Conservation (phyloP, 23 red algal genomes). For the Gracilaria gracilis region DNA sequence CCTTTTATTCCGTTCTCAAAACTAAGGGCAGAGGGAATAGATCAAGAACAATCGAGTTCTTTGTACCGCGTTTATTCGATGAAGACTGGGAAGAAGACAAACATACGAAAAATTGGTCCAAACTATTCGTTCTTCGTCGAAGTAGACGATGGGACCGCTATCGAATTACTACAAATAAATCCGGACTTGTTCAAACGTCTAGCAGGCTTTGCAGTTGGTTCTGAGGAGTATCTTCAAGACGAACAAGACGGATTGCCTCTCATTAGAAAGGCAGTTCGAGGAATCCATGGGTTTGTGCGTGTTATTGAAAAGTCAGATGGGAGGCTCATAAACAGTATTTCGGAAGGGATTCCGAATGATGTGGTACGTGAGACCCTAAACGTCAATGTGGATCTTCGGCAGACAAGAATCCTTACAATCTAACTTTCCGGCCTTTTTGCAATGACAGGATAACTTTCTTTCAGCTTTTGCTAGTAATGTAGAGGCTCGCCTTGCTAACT, state of each 20-base stretch:
- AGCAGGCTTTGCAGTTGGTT: background rate
- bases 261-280: slow-evolving; percentile 27
- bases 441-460: slow-evolving; percentile 7
- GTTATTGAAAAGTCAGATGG: background rate
- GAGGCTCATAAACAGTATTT: background rate
- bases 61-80: slow-evolving; percentile 28
- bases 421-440: background rate
- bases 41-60: background rate
- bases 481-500: slow-evolving; percentile 16
- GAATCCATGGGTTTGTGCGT: slow-evolving; percentile 40
- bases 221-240: background rate
- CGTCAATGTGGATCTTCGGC: background rate
- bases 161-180: background rate
- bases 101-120: background rate
- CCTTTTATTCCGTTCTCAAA: slow-evolving; percentile 10
- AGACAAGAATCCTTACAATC: background rate
- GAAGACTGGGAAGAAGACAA: slow-evolving; percentile 13
- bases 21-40: background rate
- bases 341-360: background rate
- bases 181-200: background rate
- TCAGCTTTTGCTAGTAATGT: slow-evolving; percentile 16
- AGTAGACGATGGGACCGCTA: slow-evolving; percentile 62
- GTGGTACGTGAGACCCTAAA: background rate
- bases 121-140: slow-evolving; percentile 1
- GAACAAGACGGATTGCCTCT: background rate